Evolutionary conservation across 169 alveolate species (phyloP), one percentile per base, ranked within the genome.

Genomic region (Plasmodium gallinaceum): DNA sequence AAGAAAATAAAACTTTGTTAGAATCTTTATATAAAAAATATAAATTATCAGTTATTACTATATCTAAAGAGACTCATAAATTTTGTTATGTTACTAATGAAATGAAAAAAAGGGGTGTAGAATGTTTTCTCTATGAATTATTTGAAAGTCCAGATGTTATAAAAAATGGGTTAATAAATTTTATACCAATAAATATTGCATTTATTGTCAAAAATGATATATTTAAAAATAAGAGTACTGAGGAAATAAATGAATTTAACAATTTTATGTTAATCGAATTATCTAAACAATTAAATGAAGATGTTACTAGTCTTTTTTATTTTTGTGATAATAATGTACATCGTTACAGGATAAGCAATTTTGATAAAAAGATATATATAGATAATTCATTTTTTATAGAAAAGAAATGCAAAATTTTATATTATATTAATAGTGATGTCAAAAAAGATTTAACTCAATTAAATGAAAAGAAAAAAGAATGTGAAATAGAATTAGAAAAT

Each of bases 51-150:
- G 68, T 85, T 5, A 88, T 93, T 20, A 93, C 94, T 22, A 78
- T 62, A 16, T 92, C 94, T 26, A 75, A 48, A 20, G 57, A 39
- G 14, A 26, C 57, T 20, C 88, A 74, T 4, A 86, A 85, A 37
- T 74, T 88, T 57, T 93, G 96, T 60, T 18, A 45, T 22, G 96
- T 93, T 7, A 93, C 93, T 6, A 86, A 78, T 45, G 80, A 62
- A 24, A 93, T 93, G 94, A 70, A 66, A 43, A 22, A 43, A 42
- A 83, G 71, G 42, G 96, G 96, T 7, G 96, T 93, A 8, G 83
- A 71, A 65, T 88, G 57, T 32, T 93, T 93, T 57, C 22, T 93
- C 46, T 94, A 93, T 72, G 94, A 93, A 57, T 26, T 91, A 22
- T 78, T 93, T 32, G 93, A 85, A 2, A 60, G 94, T 51, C 74